Evolutionary conservation across 169 alveolate species (phyloP), one percentile per base, ranked within the genome.

Genomic region (Eimeria necatrix): DNA sequence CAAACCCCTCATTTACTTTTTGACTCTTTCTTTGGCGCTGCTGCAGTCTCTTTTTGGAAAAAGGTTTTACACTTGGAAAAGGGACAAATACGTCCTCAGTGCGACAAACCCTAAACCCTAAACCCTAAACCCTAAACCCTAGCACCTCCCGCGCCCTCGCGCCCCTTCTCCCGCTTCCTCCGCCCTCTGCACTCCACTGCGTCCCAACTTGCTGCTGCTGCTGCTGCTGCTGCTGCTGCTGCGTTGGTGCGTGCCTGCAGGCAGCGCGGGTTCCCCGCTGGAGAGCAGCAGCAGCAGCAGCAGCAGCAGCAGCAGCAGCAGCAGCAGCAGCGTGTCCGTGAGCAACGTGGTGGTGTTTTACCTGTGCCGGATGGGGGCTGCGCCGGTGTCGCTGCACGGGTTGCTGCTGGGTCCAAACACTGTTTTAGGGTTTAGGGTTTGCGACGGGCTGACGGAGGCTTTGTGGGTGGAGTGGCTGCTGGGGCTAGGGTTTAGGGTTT

Each of bases 391-490:
- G 53, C 26, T 73, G 74, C 91, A 96, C 49, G 95, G 84, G 18
- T 90, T 96, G 12, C 96, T 96, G 14, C 60, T 94, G 49, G 97
- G 97, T 3, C 96, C 96, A 20, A 97, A 96, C 64, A 85, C 89
- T 32, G 71, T 95, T 3, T 95, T 85, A 90, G 96, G 94, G n/a
- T 91, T 96, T 18, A 46, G 96, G 10, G 48, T 95, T 4, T 78
- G 68, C 6, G 96, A 95, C 84, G 92, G 68, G 56, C 93, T 96
- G 16, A 74, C 70, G n/a, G 56, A 94, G 32, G 95, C 93, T 32
- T 49, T 86, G 52, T 91, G 83, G 60, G 64, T 94, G 46, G 97
- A 96, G 18, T 18, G 56, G 9, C 14, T 85, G 60, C 6, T 85
- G 18, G 51, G 84, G 64, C 24, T 9, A 5, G 46, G n/a, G 5